Conservation (phyloP, 805 yeast species). For the Yamadazyma scolyti region DNA sequence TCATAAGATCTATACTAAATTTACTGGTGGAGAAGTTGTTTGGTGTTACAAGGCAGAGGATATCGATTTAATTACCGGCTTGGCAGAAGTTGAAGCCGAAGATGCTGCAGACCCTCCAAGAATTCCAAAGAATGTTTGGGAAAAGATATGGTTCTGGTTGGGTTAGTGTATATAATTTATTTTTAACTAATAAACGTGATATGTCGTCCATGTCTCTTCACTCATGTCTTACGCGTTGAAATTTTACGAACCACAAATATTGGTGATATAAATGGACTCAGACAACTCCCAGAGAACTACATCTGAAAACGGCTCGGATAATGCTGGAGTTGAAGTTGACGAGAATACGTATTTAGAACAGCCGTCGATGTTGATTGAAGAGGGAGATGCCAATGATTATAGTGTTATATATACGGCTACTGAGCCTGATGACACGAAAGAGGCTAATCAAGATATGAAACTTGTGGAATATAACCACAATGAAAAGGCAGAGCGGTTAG, state of each 20-base stretch:
- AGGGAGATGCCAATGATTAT: too few species aligned
- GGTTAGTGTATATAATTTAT: too few species aligned
- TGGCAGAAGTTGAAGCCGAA: conserved; percentile 56
- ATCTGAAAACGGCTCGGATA: neutral
- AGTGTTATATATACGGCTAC: neutral
- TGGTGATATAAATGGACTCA: too few species aligned
- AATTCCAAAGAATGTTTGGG: conserved; percentile 35
- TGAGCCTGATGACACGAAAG: neutral
- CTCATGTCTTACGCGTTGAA: too few species aligned
- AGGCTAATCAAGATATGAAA: conserved; percentile 7
- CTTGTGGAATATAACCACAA: conserved; percentile 31
- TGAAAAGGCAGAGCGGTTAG: conserved; percentile 28
- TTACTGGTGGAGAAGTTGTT: conserved; percentile 17
- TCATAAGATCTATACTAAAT: conserved; percentile 21
- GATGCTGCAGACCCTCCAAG: conserved; percentile 35
- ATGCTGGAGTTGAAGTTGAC: neutral
- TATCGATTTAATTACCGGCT: conserved; percentile 58
- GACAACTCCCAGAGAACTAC: too few species aligned
- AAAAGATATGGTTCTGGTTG: conserved; percentile 49
- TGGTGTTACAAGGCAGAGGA: conserved; percentile 51
- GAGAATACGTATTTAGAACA: too few species aligned
- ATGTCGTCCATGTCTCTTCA: too few species aligned
- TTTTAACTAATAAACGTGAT: too few species aligned
- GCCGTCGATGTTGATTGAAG: too few species aligned
- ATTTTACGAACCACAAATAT: too few species aligned